Percentiles rank a stretch among this genome's conserved stretches.
Evolutionary conservation across 108 stramenopile species (phyloP).

Genomic region (Pseudonitzschia pungens): DNA sequence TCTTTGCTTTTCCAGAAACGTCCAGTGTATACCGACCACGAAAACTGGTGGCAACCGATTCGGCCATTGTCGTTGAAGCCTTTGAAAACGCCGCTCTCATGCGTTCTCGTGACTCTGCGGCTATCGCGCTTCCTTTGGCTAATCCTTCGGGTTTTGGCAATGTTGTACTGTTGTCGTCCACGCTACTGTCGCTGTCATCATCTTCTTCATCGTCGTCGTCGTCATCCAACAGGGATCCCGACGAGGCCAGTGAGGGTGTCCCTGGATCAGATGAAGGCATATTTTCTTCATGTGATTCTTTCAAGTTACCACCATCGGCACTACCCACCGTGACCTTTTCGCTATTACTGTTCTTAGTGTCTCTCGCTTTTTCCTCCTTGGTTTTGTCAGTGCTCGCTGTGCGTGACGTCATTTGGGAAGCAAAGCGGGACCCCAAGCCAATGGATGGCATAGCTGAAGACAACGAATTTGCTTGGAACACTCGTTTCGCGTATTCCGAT

Average conservation of each 20-base stretch:
- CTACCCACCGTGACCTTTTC: not conserved
- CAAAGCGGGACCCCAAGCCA: constrained; percentile 19
- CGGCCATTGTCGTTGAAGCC: constrained; percentile 35
- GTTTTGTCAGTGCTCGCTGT: not conserved
- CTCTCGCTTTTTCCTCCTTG: not conserved
- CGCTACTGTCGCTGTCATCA: not conserved
- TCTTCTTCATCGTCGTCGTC: not conserved
- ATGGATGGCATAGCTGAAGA: constrained; percentile 4
- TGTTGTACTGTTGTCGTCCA: not conserved
- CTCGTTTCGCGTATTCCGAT: constrained; percentile 16
- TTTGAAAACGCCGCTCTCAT: constrained; percentile 11
- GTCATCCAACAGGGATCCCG: not conserved
- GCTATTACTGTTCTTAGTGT: not conserved
- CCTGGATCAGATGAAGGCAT: not conserved
- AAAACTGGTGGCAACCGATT: constrained; percentile 36
- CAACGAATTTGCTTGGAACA: constrained; percentile 7
- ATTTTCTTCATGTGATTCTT: not conserved
- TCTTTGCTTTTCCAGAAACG: not conserved
- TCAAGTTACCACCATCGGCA: not conserved
- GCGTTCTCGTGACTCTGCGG: constrained; percentile 7
- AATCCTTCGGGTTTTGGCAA: not conserved
- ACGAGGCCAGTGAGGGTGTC: not conserved
- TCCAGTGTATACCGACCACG: constrained; percentile 35
- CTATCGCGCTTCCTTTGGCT: not conserved
- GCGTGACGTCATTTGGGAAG: not conserved